phyloP scores from a whole-genome alignment of 176 grass and related monocot genomes.

The Musa beccarii region DNA sequence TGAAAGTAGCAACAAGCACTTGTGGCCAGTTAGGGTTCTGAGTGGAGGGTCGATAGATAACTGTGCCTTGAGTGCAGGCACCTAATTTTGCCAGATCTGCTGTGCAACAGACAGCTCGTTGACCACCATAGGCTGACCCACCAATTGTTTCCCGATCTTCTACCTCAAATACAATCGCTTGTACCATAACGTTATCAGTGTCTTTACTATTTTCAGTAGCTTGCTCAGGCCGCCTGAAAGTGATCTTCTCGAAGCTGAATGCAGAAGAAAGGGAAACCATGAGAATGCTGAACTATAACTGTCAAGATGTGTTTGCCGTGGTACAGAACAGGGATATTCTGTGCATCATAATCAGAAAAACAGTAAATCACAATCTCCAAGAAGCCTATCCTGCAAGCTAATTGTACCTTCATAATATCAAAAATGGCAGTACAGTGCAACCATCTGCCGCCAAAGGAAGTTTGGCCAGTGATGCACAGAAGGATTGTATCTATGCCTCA shows the following conservation, averaged over 20 bases:
- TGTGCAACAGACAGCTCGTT: constrained; percentile 90
- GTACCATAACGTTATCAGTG: constrained; percentile 56
- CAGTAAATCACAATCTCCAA: background rate
- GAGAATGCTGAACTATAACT: constrained; percentile 1
- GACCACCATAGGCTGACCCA: constrained; percentile 93
- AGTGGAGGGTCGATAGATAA: constrained; percentile 65
- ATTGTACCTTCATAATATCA: background rate
- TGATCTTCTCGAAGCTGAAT: constrained; percentile 85
- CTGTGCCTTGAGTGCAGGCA: constrained; percentile 66
- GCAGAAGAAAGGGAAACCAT: background rate
- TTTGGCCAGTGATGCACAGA: too few relatives aligned
- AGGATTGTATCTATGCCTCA: too few relatives aligned
- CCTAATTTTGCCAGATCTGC: constrained; percentile 90
- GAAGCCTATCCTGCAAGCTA: background rate
- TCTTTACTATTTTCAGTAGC: constrained; percentile 39
- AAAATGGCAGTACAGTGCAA: too few relatives aligned
- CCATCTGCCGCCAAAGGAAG: too few relatives aligned
- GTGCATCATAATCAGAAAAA: background rate
- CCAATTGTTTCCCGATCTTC: constrained; percentile 88
- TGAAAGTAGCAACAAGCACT: constrained; percentile 62
- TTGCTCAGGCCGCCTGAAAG: constrained; percentile 56
- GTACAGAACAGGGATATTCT: background rate
- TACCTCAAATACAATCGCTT: constrained; percentile 87
- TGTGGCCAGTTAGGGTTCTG: constrained; percentile 76
- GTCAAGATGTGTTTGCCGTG: background rate